A percentile compares a stretch with the other conserved stretches of the same genome.
Evolutionary conservation across 768 basidiomycete genomes (phyloP).

Genomic region (Psilocybe azurescens): DNA sequence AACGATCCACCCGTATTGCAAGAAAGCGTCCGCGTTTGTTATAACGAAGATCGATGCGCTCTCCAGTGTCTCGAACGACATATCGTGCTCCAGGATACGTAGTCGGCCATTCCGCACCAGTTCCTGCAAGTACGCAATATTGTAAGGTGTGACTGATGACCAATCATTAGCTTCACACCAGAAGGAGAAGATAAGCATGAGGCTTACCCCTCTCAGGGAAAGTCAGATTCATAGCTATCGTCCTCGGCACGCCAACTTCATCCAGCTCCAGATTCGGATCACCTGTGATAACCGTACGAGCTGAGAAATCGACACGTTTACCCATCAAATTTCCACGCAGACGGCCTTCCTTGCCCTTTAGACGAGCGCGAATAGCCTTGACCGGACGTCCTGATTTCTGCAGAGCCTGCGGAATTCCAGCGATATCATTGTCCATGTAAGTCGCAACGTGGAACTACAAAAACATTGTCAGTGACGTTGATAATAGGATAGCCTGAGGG

Average conservation of each 20-base stretch:
- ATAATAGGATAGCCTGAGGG: slow-evolving; percentile 1
- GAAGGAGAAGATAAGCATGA: background rate
- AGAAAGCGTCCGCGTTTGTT: slow-evolving; percentile 95
- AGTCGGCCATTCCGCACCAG: slow-evolving; percentile 95
- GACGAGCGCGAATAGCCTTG: slow-evolving; percentile 96
- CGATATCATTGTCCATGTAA: slow-evolving; percentile 99
- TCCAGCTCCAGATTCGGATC: slow-evolving; percentile 97
- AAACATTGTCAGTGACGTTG: slow-evolving; percentile 6
- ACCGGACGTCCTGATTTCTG: slow-evolving; percentile 98
- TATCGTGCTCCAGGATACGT: slow-evolving; percentile 96
- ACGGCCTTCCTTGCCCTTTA: slow-evolving; percentile 99
- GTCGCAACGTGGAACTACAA: slow-evolving; percentile 97
- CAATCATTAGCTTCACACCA: background rate
- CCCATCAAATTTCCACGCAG: slow-evolving; percentile 99
- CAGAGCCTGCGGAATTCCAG: slow-evolving; percentile 95
- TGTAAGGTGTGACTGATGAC: slow-evolving; percentile 89
- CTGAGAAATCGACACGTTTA: slow-evolving; percentile 99
- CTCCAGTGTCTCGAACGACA: slow-evolving; percentile 95
- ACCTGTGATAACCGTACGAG: slow-evolving; percentile 98
- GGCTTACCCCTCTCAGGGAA: slow-evolving; percentile 91
- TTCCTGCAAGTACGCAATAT: slow-evolving; percentile 92
- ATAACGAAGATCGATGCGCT: slow-evolving; percentile 95
- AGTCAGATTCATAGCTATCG: slow-evolving; percentile 97
- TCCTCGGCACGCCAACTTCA: slow-evolving; percentile 94
- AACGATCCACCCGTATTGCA: slow-evolving; percentile 99